A percentile compares a stretch with the other conserved stretches of the same genome.
Conservation (phyloP, 2,329 filamentous ascomycete genomes). For the Fusarium chaquense region DNA sequence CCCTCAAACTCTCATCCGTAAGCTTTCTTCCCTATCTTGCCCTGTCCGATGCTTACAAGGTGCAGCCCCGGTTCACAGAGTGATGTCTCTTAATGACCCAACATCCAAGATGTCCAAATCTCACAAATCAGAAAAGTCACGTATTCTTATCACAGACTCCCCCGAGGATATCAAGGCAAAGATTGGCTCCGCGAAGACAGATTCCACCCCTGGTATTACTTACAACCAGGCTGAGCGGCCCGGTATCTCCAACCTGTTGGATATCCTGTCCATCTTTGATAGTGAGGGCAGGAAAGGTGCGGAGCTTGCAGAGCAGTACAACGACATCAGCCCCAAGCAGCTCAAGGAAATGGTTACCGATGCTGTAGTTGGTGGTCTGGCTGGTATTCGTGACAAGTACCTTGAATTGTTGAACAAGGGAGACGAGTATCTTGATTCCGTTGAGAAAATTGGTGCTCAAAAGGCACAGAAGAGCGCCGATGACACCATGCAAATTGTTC, state of each 20-base stretch:
- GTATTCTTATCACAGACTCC: conserved; percentile 84
- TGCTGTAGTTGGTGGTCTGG: conserved; percentile 65
- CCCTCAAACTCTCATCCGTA: conserved; percentile 80
- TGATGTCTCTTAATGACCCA: conserved; percentile 90
- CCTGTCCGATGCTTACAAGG: neutral
- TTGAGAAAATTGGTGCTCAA: conserved; percentile 68
- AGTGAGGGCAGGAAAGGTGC: conserved; percentile 53
- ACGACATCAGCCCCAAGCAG: conserved; percentile 53
- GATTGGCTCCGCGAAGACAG: conserved; percentile 80
- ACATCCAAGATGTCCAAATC: conserved; percentile 95
- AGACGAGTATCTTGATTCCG: conserved; percentile 66
- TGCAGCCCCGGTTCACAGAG: conserved; percentile 79
- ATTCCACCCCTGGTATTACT: conserved; percentile 73
- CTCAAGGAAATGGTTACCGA: conserved; percentile 69
- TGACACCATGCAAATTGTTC: conserved; percentile 67
- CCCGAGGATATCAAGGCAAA: conserved; percentile 74
- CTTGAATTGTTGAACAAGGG: conserved; percentile 61
- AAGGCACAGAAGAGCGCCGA: conserved; percentile 73
- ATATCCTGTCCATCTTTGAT: conserved; percentile 80
- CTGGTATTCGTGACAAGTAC: conserved; percentile 68
- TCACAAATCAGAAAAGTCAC: conserved; percentile 74
- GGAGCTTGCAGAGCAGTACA: conserved; percentile 56
- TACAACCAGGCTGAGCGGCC: conserved; percentile 79
- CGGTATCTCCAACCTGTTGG: conserved; percentile 88
- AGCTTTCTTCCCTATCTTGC: conserved; percentile 2